A percentile compares a stretch with the other conserved stretches of the same genome.
Evolutionary conservation across 805 yeast genomes (phyloP).

Genomic region (Helenozyma rhizophorensis): DNA sequence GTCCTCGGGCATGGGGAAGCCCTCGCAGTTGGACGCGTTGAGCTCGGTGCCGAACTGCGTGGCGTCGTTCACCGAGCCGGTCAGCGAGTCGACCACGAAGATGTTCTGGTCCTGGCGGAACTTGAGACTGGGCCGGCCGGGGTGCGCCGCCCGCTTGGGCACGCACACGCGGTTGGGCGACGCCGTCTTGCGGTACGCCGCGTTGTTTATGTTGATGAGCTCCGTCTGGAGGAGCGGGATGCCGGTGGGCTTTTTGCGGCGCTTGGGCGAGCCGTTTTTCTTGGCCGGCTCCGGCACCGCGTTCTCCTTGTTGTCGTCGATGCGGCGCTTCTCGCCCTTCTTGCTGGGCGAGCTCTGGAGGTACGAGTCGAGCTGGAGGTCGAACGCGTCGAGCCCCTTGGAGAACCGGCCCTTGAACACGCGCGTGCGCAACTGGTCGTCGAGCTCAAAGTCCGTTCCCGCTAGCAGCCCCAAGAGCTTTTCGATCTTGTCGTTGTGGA

Average conservation of each 20-base stretch:
- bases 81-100: slow-evolving; percentile 56
- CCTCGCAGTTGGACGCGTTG: slow-evolving; percentile 57
- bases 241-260: no score
- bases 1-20: slow-evolving; percentile 57
- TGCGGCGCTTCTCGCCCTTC: slow-evolving; percentile 4
- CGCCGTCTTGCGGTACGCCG: background rate
- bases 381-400: slow-evolving; percentile 14
- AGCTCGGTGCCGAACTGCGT: slow-evolving; percentile 67
- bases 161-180: slow-evolving; percentile 43
- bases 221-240: no score
- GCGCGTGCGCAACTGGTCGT: slow-evolving; percentile 16
- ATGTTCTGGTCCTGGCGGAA: slow-evolving; percentile 25
- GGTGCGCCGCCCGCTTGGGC: slow-evolving; percentile 28
- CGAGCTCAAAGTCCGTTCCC: slow-evolving; percentile 19
- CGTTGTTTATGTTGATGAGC: no score
- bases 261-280: background rate
- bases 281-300: background rate
- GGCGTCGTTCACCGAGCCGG: slow-evolving; percentile 58
- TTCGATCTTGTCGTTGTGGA: slow-evolving; percentile 34
- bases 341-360: slow-evolving; percentile 11
- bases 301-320: background rate
- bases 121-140: slow-evolving; percentile 31
- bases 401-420: slow-evolving; percentile 20
- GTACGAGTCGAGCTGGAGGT: slow-evolving; percentile 14
- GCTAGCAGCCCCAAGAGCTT: slow-evolving; percentile 33